phyloP scores from a whole-genome alignment of 2,329 filamentous ascomycete species.

The Beauveria scarabaeidicola region DNA sequence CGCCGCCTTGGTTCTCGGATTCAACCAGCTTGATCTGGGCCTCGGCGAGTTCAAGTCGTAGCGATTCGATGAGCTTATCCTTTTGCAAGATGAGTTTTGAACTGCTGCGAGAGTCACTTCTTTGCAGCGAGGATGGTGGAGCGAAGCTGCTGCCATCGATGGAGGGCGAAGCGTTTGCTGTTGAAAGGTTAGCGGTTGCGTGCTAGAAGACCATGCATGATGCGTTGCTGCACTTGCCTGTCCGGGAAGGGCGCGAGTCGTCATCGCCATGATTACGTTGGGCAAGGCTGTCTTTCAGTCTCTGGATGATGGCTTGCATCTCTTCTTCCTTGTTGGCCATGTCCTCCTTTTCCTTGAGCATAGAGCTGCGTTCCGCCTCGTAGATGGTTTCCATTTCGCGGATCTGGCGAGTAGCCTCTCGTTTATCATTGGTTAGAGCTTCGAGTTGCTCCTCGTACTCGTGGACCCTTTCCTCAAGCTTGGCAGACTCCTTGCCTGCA shows the following conservation, averaged over 20 bases:
- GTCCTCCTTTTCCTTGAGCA: conserved; percentile 88
- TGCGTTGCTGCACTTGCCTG: conserved; percentile 2
- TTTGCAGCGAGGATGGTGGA: conserved; percentile 72
- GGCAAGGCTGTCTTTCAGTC: conserved; percentile 80
- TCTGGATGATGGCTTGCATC: conserved; percentile 81
- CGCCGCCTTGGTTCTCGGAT: conserved; percentile 85
- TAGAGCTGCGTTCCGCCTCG: conserved; percentile 78
- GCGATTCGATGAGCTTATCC: conserved; percentile 88
- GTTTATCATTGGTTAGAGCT: conserved; percentile 71
- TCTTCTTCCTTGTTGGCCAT: conserved; percentile 78
- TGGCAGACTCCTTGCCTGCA: conserved; percentile 69
- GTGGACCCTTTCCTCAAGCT: conserved; percentile 79
- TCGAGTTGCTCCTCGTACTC: conserved; percentile 80
- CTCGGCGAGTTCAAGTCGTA: conserved; percentile 87
- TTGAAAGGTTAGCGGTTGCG: neutral
- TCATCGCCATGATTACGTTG: conserved; percentile 55
- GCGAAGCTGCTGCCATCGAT: conserved; percentile 75
- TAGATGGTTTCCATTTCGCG: conserved; percentile 90
- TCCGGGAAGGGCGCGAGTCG: conserved; percentile 26
- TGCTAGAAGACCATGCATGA: neutral
- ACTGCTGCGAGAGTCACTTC: conserved; percentile 82
- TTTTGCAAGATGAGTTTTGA: conserved; percentile 90
- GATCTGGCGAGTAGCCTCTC: conserved; percentile 72
- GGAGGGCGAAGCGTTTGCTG: conserved; percentile 53
- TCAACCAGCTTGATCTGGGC: conserved; percentile 93